phyloP scores from a whole-genome alignment of 1,284 basidiomycete species.

The Puccinia triticina region DNA sequence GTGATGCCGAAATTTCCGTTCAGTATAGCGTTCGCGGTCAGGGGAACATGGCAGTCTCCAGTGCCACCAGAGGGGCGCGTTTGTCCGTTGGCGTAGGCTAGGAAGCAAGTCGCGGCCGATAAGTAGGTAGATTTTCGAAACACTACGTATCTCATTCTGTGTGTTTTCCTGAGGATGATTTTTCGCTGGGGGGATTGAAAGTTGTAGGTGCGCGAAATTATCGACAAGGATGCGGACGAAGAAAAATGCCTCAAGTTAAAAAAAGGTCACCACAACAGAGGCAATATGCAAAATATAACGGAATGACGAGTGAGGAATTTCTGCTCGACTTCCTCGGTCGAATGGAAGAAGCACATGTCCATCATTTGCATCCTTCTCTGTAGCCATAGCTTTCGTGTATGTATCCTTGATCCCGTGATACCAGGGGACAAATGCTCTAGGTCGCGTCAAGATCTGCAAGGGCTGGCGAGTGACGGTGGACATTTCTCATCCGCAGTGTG shows the following conservation, averaged over 20 bases:
- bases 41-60: not conserved
- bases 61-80: not conserved
- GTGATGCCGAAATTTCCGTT: not conserved
- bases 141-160: not conserved
- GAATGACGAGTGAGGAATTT: not conserved
- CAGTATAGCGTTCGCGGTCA: slow-evolving; percentile 5
- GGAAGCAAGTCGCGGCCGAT: not conserved
- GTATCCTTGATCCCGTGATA: not conserved
- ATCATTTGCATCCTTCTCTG: too few species aligned
- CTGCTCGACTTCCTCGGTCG: not conserved
- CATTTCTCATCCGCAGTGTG: not conserved
- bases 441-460: not conserved
- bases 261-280: not conserved
- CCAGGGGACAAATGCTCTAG: not conserved
- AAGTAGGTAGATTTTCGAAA: not conserved
- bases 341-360: too few species aligned
- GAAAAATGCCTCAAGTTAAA: slow-evolving; percentile 4
- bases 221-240: not conserved
- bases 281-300: not conserved
- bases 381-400: not conserved
- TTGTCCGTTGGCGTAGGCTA: not conserved
- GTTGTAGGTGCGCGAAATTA: not conserved
- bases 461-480: not conserved
- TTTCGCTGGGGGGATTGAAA: not conserved
- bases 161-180: not conserved